A percentile compares a stretch with the other conserved stretches of the same genome.
Evolutionary conservation across 441 rosid species (phyloP).

Genomic region (Francoa sonchifolia): DNA sequence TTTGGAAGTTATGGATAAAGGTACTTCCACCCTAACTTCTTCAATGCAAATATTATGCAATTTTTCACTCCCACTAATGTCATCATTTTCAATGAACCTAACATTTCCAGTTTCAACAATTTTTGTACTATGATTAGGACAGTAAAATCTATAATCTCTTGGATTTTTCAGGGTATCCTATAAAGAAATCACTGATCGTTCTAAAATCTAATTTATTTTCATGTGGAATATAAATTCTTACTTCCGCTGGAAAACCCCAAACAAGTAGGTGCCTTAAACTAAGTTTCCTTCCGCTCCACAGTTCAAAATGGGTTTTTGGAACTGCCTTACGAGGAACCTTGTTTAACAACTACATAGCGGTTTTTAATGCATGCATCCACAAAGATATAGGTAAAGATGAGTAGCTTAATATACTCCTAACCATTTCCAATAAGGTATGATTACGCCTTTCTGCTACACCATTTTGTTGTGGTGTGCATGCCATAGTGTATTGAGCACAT

Average conservation of each 20-base stretch:
- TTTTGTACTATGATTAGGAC: neutral
- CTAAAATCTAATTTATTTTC: too few relatives aligned
- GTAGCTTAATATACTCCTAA: neutral
- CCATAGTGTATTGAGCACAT: conserved; percentile 1
- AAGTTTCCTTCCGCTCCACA: neutral
- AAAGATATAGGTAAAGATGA: neutral
- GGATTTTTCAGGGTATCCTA: neutral
- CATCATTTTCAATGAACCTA: neutral
- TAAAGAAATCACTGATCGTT: neutral
- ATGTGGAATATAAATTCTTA: too few relatives aligned
- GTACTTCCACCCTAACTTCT: neutral
- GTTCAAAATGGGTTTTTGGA: neutral
- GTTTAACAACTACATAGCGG: neutral
- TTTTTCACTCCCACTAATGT: neutral
- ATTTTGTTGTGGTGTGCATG: neutral
- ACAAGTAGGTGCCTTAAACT: neutral
- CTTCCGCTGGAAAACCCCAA: neutral
- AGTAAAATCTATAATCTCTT: neutral
- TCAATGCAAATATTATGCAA: neutral
- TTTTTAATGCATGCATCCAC: neutral
- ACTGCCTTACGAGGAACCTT: neutral
- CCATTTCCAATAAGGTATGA: too few relatives aligned
- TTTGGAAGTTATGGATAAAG: too few relatives aligned
- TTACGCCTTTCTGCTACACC: conserved; percentile 1
- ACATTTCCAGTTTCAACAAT: too few relatives aligned